Evolutionary conservation across 192 early-diverging fungal genomes (phyloP).

Genomic region (Podila epicladia): DNA sequence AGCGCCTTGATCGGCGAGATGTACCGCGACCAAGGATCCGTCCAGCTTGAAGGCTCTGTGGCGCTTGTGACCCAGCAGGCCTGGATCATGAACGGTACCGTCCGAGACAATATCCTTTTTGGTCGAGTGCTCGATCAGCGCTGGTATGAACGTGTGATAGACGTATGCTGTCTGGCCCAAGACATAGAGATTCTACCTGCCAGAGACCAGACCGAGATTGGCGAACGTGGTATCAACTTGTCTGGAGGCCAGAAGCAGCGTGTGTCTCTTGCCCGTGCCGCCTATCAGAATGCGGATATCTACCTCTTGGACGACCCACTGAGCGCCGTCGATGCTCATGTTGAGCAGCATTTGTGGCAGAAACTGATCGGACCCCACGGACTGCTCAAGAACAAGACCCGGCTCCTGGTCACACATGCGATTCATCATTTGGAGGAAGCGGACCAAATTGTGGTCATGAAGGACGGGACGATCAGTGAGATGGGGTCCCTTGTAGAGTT

Average conservation of each 20-base stretch:
- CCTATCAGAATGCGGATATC: constrained; percentile 73
- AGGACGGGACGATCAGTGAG: constrained; percentile 74
- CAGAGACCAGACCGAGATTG: constrained; percentile 57
- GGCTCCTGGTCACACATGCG: constrained; percentile 82
- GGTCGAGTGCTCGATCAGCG: constrained; percentile 67
- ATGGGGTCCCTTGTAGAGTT: constrained; percentile 70
- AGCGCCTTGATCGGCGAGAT: constrained; percentile 85
- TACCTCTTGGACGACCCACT: constrained; percentile 89
- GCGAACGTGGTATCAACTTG: constrained; percentile 61
- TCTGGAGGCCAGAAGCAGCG: constrained; percentile 91
- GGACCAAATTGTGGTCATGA: constrained; percentile 76
- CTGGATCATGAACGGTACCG: constrained; percentile 32
- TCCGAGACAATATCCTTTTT: constrained; percentile 87
- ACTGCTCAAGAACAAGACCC: constrained; percentile 75
- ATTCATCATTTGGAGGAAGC: constrained; percentile 76
- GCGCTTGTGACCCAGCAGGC: constrained; percentile 67
- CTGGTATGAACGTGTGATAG: constrained; percentile 58
- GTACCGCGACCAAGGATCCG: constrained; percentile 69
- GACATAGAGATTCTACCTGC: constrained; percentile 31
- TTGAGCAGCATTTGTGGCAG: constrained; percentile 36
- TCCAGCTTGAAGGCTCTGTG: constrained; percentile 65
- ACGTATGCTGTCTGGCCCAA: constrained; percentile 14
- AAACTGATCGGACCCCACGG: constrained; percentile 80
- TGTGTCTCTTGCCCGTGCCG: constrained; percentile 86
- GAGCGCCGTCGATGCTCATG: constrained; percentile 87